Base-by-base conservation (phyloP, 306 rosid species). In the Spatholobus suberectus region DNA sequence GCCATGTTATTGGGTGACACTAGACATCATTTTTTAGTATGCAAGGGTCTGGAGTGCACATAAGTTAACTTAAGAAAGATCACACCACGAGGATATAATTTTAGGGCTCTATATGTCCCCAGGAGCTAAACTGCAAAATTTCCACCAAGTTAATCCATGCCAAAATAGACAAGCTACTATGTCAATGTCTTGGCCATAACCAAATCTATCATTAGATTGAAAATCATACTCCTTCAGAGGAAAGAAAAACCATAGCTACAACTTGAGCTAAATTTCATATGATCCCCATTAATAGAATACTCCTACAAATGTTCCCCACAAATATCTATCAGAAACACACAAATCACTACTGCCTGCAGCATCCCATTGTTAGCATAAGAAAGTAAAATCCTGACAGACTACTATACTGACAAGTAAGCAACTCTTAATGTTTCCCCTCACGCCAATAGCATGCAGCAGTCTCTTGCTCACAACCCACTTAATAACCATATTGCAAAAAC, bases 171-270 rank as follows among this genome's bases (percentile, higher is more conserved):
- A 34, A 38, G 70, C 24, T 37, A 70, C 52, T 3, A 32, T 54
- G 74, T 67, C 71, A 40, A 74, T 74, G 40, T n/a, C 24, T 78
- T 63, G 12, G 20, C 65, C 72, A 51, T 72, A 61, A 35, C 61
- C 73, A 69, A 59, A 52, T 44, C 44, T 41, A 58, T 11, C 9
- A 6, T 46, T 61, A 35, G 59, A 58, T 61, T 59, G 46, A 46
- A 61, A 17, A 29, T 34, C 38, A 47, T 27, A 23, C 70, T 18
- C 44, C 29, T 20, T 49, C 6, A 1, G 21, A 12, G 68, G 6
- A 26, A 44, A 58, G 27, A 70, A 43, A 67, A 54, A 70, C 23
- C 52, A 44, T 38, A 34, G 41, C 20, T 35, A 61, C 47, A 77
- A 57, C 41, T 57, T 38, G 4, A 43, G 13, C 34, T 18, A 75